These are phyloP conservation scores for Aspergillus indologenus DNA, from an alignment of 495 filamentous ascomycete species.

Conservation along the genomic window DNA sequence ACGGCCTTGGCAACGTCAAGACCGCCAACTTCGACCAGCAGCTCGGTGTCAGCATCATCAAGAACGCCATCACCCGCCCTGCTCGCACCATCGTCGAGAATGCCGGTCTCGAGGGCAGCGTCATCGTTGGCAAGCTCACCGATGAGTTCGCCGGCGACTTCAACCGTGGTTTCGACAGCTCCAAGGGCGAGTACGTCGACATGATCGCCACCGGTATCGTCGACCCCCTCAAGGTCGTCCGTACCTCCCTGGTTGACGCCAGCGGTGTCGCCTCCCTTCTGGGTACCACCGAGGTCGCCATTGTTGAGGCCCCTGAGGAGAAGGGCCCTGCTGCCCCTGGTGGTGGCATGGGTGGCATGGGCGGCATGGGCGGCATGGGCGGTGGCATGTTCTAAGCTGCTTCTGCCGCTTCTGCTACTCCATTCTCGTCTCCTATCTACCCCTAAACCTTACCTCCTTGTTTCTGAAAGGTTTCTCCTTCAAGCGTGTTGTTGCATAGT, in stretches of 20 bases:
- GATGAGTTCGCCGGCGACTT: conserved; percentile 91
- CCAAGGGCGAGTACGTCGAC: conserved; percentile 96
- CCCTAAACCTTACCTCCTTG: conserved; percentile 14
- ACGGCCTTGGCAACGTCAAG: conserved; percentile 80
- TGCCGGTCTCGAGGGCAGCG: conserved; percentile 91
- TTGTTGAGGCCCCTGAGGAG: conserved; percentile 93
- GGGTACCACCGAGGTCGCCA: conserved; percentile 96
- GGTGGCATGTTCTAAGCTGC: conserved; percentile 48
- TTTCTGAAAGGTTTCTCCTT: conserved; percentile 27
- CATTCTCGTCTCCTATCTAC: conserved; percentile 2
- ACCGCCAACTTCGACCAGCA: conserved; percentile 96
- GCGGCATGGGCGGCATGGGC: conserved; percentile 65
- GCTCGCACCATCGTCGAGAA: conserved; percentile 97
- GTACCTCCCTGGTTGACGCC: conserved; percentile 90
- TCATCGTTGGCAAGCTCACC: conserved; percentile 95
- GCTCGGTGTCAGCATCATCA: conserved; percentile 95
- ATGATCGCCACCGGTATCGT: conserved; percentile 97
- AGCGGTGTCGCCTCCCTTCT: conserved; percentile 95
- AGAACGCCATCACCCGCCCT: conserved; percentile 92
- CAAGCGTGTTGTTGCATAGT: conserved; percentile 45
- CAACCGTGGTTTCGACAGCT: conserved; percentile 96
- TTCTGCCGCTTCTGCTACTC: conserved; percentile 1
- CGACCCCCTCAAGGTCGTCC: conserved; percentile 98
- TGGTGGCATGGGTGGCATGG: conserved; percentile 65
- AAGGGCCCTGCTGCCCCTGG: conserved; percentile 59